A percentile compares a stretch with the other conserved stretches of the same genome.
phyloP scores from a whole-genome alignment of 345 rosid genomes.

The Pugionium dolabratum region DNA sequence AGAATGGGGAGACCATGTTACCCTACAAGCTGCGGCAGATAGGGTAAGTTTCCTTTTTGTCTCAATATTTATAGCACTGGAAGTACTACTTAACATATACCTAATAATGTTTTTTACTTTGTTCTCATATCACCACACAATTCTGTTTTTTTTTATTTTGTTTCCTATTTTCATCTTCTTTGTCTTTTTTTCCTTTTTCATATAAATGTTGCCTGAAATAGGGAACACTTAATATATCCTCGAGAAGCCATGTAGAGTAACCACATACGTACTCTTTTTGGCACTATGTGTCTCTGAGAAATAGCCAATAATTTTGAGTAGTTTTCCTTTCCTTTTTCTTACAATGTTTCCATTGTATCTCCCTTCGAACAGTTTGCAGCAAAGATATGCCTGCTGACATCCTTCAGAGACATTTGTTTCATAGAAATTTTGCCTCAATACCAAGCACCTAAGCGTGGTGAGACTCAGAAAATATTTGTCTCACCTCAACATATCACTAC shows the following conservation, averaged over 20 bases:
- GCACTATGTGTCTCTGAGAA: conserved; percentile 5
- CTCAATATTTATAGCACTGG: conserved; percentile 8
- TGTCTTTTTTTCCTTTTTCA: neutral
- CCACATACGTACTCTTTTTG: neutral
- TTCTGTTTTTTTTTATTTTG: neutral
- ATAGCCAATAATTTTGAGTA: conserved; percentile 15
- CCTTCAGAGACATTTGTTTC: conserved; percentile 92
- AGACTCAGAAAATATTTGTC: conserved; percentile 22
- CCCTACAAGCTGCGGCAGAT: conserved; percentile 97
- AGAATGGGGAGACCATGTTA: conserved; percentile 97
- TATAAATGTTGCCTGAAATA: conserved; percentile 18
- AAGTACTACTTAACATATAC: conserved; percentile 2
- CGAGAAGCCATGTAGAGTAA: conserved; percentile 17
- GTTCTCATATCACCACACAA: conserved; percentile 14
- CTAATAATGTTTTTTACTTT: conserved; percentile 9
- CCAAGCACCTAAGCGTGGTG: conserved; percentile 76
- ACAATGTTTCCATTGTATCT: conserved; percentile 17
- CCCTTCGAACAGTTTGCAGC: conserved; percentile 73
- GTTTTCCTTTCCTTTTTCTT: neutral
- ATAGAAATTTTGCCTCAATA: conserved; percentile 73
- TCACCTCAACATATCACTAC: conserved; percentile 4
- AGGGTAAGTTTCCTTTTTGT: conserved; percentile 51
- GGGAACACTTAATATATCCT: neutral
- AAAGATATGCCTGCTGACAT: conserved; percentile 91
- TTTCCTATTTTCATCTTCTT: neutral